phyloP scores from a whole-genome alignment of 306 rosid genomes.

The Mucuna pruriens region DNA sequence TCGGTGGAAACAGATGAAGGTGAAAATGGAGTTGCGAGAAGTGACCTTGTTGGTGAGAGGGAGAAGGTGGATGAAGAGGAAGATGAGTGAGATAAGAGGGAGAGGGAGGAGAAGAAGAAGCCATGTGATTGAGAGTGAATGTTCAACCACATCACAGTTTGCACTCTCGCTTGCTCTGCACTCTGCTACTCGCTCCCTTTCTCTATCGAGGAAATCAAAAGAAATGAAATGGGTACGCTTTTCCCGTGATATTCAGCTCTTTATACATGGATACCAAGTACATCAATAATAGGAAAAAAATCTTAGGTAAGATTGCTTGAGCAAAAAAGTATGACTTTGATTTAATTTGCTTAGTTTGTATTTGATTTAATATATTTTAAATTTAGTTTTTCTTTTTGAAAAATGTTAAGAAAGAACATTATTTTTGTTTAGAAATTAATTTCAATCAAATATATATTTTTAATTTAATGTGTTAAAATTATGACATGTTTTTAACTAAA shows the following conservation, averaged over 20 bases:
- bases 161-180: constrained; percentile 9
- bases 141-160: constrained; percentile 37
- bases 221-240: not conserved
- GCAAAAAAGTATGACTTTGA: too few relatives aligned
- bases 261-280: too few relatives aligned
- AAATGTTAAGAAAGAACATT: too few relatives aligned
- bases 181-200: not conserved
- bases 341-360: too few relatives aligned
- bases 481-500: too few relatives aligned
- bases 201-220: not conserved
- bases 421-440: too few relatives aligned
- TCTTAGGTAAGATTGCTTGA: too few relatives aligned
- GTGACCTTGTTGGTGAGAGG: constrained; percentile 51
- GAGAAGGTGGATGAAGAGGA: constrained; percentile 40
- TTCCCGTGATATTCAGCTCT: not conserved
- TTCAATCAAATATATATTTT: too few relatives aligned
- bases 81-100: constrained; percentile 30
- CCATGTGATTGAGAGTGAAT: constrained; percentile 38
- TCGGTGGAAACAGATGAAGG: not conserved
- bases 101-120: constrained; percentile 34
- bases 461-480: too few relatives aligned
- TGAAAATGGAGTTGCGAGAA: not conserved
- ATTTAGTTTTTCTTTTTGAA: too few relatives aligned
- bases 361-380: too few relatives aligned
- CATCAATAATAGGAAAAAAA: too few relatives aligned